These are phyloP conservation scores for Metschnikowia dekortorum DNA, from an alignment of 805 yeast species.

Conservation along the genomic window DNA sequence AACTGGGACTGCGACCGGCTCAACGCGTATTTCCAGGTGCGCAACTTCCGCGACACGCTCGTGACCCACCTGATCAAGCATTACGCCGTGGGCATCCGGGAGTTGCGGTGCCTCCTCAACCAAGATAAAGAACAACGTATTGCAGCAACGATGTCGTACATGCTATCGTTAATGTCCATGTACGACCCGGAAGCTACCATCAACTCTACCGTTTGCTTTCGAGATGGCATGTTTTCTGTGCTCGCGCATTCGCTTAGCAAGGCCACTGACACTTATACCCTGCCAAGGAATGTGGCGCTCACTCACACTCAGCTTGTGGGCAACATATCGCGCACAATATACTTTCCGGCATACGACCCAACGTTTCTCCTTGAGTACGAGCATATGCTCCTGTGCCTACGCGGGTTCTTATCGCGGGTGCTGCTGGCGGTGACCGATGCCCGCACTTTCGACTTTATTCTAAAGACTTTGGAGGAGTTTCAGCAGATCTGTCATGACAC, in stretches of 20 bases:
- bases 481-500: slow-evolving; percentile 22
- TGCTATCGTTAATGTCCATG: slow-evolving; percentile 36
- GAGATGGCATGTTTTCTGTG: slow-evolving; percentile 38
- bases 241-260: slow-evolving; percentile 24
- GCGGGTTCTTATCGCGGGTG: slow-evolving; percentile 9
- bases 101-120: slow-evolving; percentile 27
- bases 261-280: slow-evolving; percentile 8
- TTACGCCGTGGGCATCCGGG: slow-evolving; percentile 33
- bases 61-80: slow-evolving; percentile 32
- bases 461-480: slow-evolving; percentile 23
- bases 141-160: slow-evolving; percentile 32
- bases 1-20: slow-evolving; percentile 6
- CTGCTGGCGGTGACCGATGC: slow-evolving; percentile 2
- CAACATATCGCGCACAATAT: slow-evolving; percentile 30
- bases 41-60: slow-evolving; percentile 22
- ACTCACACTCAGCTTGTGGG: slow-evolving; percentile 32
- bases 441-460: slow-evolving; percentile 15
- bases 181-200: slow-evolving; percentile 41
- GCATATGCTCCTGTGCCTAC: slow-evolving; percentile 23
- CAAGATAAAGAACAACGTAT: slow-evolving; percentile 22
- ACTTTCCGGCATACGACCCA: slow-evolving; percentile 34
- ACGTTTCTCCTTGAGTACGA: slow-evolving; percentile 27
- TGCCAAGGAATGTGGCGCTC: slow-evolving; percentile 21
- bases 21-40: slow-evolving; percentile 11
- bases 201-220: slow-evolving; percentile 33